Base-by-base conservation (phyloP, 1,284 basidiomycete genomes). In the Rhodotorula sp. region DNA sequence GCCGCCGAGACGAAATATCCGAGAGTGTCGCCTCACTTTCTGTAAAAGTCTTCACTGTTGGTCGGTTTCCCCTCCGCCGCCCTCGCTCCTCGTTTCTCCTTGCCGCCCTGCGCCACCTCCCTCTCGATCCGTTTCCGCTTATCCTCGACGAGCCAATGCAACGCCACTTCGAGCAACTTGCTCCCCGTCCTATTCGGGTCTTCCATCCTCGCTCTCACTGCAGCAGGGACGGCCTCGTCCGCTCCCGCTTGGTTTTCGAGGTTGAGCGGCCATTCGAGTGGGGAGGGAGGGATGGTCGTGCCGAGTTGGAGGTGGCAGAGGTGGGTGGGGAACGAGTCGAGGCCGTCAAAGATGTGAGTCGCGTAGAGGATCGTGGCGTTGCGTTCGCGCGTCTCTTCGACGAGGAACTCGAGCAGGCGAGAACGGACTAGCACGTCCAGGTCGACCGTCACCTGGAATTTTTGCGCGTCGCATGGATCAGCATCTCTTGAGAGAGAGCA, bases 351-450 rank as follows among this genome's bases (percentile, higher is more conserved):
- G 78, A 97, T 97, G 82, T 97, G 94, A 0, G 94, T 97, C 12
- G 93, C 93, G 84, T 97, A 99, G 64, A 99, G 83, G 70, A 99
- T 91, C 6, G 96, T 98, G 5, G 95, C 92, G 0, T 88, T 87
- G 31, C 97, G 87, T 20, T 83, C 81, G 75, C 90, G 87, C 73
- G 92, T 92, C 79, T 99, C 97, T 29, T 86, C 83, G 75, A 89
- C 89, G 58, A 99, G 85, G 82, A 98, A 99, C 26, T 85, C 87
- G 76, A 99, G 87, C 31, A 99, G 84, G 74, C 97, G 92, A 64
- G 92, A 88, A 60, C 97, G 89, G 58, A 99, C 97, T 54, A 98
- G 87, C 10, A 98, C 95, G 78, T 99, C 97, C n/a, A 99, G 85
- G 81, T 99, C 97, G 48, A 99, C 97, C 0, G 96, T 99, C 65